Evolutionary conservation across 1,284 basidiomycete genomes (phyloP).

Genomic region (Melampsora americana): DNA sequence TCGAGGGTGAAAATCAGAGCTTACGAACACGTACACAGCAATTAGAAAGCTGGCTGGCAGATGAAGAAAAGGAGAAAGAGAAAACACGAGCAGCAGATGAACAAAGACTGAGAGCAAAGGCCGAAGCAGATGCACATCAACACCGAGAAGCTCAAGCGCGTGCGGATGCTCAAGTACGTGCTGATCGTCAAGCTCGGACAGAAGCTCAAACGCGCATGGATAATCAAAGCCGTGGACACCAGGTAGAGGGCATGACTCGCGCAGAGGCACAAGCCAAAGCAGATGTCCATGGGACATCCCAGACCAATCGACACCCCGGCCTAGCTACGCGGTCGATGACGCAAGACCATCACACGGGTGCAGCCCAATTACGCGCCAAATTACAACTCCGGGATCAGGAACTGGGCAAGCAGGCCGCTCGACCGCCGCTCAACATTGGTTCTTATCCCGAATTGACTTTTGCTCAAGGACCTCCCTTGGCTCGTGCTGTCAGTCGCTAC

Average conservation of each 20-base stretch:
- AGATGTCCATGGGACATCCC: neutral
- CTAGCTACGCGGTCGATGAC: neutral
- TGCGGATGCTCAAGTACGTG: conserved; percentile 5
- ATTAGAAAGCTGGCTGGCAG: conserved; percentile 20
- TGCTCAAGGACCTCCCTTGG: neutral
- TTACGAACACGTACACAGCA: conserved; percentile 15
- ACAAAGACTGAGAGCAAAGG: conserved; percentile 3
- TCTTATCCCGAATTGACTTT: conserved; percentile 5
- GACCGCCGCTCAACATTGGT: neutral
- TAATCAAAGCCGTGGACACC: neutral
- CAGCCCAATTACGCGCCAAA: neutral
- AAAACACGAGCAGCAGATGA: conserved; percentile 1
- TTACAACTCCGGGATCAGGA: neutral
- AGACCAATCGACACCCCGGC: neutral
- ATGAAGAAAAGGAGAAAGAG: conserved; percentile 31
- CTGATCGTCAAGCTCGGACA: neutral
- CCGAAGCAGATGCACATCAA: neutral
- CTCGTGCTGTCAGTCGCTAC: neutral
- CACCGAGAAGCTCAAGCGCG: neutral
- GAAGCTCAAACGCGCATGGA: neutral
- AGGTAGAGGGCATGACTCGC: neutral
- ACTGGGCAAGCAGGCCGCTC: neutral
- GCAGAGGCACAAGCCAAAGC: neutral
- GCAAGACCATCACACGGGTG: neutral
- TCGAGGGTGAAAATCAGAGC: conserved; percentile 19